These are phyloP conservation scores for Geosmithia putterillii DNA, from an alignment of 2,329 filamentous ascomycete species.

Conservation along the genomic window DNA sequence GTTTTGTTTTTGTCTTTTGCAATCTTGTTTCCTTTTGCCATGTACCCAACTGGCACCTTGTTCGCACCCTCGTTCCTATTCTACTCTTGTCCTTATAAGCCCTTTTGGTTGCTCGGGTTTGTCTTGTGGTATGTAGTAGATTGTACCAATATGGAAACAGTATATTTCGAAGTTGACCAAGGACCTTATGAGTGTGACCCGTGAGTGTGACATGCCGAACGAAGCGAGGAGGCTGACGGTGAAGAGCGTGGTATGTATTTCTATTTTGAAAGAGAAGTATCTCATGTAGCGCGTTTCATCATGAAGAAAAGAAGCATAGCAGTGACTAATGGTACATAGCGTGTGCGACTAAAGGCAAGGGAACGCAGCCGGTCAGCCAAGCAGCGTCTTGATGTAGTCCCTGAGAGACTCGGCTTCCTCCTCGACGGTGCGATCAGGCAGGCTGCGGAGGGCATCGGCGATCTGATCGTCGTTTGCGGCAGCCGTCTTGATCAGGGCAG, in stretches of 20 bases:
- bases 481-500: slow-evolving; percentile 28
- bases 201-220: too few species aligned
- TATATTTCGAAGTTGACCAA: not conserved
- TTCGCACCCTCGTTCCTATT: not conserved
- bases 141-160: not conserved
- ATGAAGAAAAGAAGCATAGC: not conserved
- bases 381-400: slow-evolving; percentile 24
- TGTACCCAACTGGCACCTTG: too few species aligned
- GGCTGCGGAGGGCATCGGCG: slow-evolving; percentile 19
- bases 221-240: not conserved
- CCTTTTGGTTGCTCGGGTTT: not conserved
- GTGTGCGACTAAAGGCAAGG: not conserved
- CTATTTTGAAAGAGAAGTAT: too few species aligned
- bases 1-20: not conserved
- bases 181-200: too few species aligned
- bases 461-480: slow-evolving; percentile 23
- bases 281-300: not conserved
- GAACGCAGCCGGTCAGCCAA: slow-evolving; percentile 11
- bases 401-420: slow-evolving; percentile 38
- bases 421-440: slow-evolving; percentile 36
- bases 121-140: not conserved
- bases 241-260: too few species aligned
- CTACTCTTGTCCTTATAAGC: not conserved
- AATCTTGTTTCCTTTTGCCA: not conserved
- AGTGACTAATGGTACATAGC: too few species aligned